These are phyloP conservation scores for Xylaria longipes DNA, from an alignment of 495 filamentous ascomycete genomes.

Conservation along the genomic window DNA sequence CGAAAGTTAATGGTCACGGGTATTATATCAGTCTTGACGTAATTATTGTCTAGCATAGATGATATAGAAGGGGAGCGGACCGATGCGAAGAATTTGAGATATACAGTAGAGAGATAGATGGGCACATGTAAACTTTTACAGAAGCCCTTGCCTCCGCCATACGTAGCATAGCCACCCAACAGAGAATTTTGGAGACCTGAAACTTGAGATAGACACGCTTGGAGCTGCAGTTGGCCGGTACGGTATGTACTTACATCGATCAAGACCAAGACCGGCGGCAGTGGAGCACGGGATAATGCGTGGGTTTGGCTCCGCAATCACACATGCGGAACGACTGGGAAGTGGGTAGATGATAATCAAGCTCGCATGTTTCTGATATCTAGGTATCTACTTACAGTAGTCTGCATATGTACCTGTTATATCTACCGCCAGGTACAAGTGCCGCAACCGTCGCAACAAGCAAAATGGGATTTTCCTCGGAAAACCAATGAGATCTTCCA, in stretches of 20 bases:
- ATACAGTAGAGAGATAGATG: not conserved
- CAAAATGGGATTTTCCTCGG: not conserved
- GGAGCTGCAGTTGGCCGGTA: constrained; percentile 16
- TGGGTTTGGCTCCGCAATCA: constrained; percentile 1
- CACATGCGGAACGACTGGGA: constrained; percentile 23
- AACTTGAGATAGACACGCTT: constrained; percentile 1
- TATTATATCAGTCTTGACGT: not conserved
- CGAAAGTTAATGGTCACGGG: not conserved
- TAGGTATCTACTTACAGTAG: not conserved
- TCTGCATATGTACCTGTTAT: not conserved
- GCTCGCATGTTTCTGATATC: not conserved
- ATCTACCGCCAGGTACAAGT: constrained; percentile 20
- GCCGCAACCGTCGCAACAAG: constrained; percentile 22
- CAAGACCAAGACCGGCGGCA: constrained; percentile 1
- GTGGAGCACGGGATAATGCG: constrained; percentile 4
- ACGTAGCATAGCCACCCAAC: not conserved
- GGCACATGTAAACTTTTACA: not conserved
- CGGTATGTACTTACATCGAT: not conserved
- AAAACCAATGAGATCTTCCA: not conserved
- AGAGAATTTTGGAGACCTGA: not conserved
- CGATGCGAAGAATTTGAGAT: not conserved
- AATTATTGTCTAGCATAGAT: not conserved
- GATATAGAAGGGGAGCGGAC: not conserved
- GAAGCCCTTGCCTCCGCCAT: not conserved
- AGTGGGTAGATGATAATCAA: constrained; percentile 9